A percentile compares a stretch with the other conserved stretches of the same genome.
Conservation (phyloP, 208 protist species). For the Acanthamoeba triangularis region DNA sequence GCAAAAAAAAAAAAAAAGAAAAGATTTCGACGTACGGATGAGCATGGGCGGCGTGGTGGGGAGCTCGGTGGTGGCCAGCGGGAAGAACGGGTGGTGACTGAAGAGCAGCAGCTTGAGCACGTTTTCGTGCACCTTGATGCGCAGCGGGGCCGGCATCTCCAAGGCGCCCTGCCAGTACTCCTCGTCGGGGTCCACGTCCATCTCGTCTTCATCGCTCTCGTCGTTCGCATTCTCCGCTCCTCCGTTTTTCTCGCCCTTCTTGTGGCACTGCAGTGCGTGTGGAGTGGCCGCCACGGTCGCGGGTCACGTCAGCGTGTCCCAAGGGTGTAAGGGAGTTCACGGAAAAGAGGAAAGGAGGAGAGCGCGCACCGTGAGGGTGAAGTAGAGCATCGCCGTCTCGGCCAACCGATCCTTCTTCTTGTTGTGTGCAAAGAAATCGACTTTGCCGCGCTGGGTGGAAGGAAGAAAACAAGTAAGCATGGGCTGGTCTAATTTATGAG, state of each 20-base stretch:
- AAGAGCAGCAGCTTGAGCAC: slow-evolving; percentile 20
- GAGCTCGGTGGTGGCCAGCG: slow-evolving; percentile 8
- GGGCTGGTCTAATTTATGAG: too few relatives aligned
- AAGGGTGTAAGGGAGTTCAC: too few relatives aligned
- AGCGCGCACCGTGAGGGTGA: background rate
- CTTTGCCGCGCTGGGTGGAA: background rate
- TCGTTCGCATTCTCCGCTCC: background rate
- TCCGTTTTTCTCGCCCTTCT: background rate
- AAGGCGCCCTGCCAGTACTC: background rate
- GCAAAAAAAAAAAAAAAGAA: background rate
- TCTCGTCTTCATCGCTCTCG: background rate
- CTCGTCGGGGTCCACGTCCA: background rate
- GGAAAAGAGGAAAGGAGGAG: background rate
- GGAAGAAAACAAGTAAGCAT: too few relatives aligned
- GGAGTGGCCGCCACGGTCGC: too few relatives aligned
- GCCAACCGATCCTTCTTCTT: slow-evolving; percentile 16
- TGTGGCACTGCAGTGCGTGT: background rate
- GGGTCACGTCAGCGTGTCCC: background rate
- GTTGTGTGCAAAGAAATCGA: background rate
- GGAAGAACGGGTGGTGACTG: slow-evolving; percentile 28
- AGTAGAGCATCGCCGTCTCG: slow-evolving; percentile 7
- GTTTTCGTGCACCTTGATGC: slow-evolving; percentile 11
- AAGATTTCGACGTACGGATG: background rate
- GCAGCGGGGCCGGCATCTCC: slow-evolving; percentile 6
- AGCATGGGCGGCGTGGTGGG: slow-evolving; percentile 13